Evolutionary conservation across 2,329 filamentous ascomycete genomes (phyloP).

Genomic region (Clarireedia monteithiana): DNA sequence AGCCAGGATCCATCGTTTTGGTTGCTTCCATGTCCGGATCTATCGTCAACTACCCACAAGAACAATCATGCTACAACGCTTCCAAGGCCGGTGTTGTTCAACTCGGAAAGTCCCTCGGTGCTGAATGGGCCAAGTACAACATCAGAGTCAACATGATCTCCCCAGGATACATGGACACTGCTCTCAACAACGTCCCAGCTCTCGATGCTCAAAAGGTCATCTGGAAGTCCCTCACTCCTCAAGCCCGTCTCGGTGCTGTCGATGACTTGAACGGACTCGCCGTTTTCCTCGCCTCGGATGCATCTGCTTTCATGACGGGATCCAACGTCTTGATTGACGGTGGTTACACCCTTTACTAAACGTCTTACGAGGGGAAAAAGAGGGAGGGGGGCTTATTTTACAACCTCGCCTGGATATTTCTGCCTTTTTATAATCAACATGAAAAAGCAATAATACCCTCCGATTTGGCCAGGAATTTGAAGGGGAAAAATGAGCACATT

Average conservation of each 20-base stretch:
- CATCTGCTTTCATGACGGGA: constrained; percentile 70
- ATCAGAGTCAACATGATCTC: constrained; percentile 82
- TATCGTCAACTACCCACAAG: constrained; percentile 81
- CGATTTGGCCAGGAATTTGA: not conserved
- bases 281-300: constrained; percentile 67
- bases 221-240: constrained; percentile 67
- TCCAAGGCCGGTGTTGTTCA: constrained; percentile 76
- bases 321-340: constrained; percentile 44
- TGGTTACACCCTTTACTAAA: constrained; percentile 28
- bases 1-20: constrained; percentile 66
- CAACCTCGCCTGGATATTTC: constrained; percentile 2
- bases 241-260: constrained; percentile 63
- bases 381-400: constrained; percentile 9
- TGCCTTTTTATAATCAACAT: not conserved
- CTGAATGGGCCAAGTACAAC: constrained; percentile 75
- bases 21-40: constrained; percentile 76
- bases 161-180: constrained; percentile 79
- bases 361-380: constrained; percentile 9
- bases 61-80: constrained; percentile 77
- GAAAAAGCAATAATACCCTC: not conserved
- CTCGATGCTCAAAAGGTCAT: constrained; percentile 77
- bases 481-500: not conserved
- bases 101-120: constrained; percentile 71
- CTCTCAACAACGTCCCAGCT: constrained; percentile 68
- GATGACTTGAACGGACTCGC: constrained; percentile 73